Percentiles rank a stretch among this genome's conserved stretches.
These are phyloP conservation scores for Schizonepeta tenuifolia DNA, from an alignment of 257 asterid genomes.

Conservation along the genomic window DNA sequence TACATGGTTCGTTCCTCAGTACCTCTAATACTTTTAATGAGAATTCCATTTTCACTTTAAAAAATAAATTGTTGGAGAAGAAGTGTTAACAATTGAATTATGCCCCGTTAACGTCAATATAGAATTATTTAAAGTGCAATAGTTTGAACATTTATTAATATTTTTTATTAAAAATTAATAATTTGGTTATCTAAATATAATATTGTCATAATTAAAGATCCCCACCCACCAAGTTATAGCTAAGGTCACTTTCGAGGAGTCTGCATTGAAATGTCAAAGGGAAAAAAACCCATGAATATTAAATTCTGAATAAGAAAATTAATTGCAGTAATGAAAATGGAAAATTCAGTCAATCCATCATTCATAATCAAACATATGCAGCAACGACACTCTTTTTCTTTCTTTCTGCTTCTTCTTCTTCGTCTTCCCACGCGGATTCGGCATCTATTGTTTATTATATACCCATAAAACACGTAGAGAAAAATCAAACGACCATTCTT, in stretches of 20 bases:
- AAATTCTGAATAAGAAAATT: constrained; percentile 13
- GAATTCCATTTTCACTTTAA: no score
- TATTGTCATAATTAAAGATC: no score
- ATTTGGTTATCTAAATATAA: no score
- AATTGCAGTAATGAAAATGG: constrained; percentile 36
- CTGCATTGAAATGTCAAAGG: constrained; percentile 44
- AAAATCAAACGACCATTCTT: constrained; percentile 15
- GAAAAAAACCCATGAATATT: constrained; percentile 6
- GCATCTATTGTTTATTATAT: constrained; percentile 5
- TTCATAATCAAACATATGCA: constrained; percentile 25
- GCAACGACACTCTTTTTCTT: not conserved
- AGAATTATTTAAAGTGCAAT: no score
- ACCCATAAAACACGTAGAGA: constrained; percentile 19
- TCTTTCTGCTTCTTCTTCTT: constrained; percentile 21
- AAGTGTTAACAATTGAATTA: no score
- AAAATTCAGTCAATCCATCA: constrained; percentile 45
- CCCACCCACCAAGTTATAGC: not conserved
- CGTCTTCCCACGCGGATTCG: constrained; percentile 64
- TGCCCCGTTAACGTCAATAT: no score
- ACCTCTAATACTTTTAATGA: no score
- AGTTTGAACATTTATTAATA: no score
- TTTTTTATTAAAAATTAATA: no score
- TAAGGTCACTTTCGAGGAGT: constrained; percentile 51
- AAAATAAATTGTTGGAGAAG: no score
- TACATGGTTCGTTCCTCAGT: no score